A percentile compares a stretch with the other conserved stretches of the same genome.
Evolutionary conservation across 768 basidiomycete species (phyloP).

Genomic region (Mycena kentingensis): DNA sequence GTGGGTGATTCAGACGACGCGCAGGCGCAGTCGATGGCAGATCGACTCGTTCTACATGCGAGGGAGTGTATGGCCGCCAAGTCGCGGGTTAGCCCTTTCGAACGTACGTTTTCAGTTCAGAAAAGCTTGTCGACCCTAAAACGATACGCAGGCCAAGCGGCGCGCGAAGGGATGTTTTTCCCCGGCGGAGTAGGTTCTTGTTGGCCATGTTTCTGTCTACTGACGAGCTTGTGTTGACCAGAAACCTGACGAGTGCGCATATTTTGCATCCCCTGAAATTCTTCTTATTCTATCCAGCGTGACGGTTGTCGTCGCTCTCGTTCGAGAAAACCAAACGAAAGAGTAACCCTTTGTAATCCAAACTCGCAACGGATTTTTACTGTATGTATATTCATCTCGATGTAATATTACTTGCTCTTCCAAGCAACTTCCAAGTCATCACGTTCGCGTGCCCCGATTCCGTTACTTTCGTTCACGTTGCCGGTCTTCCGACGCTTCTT

Average conservation of each 20-base stretch:
- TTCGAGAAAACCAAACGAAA: conserved; percentile 9
- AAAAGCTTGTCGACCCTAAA: not conserved
- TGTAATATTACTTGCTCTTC: no score
- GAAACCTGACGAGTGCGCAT: conserved; percentile 23
- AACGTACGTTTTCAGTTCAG: conserved; percentile 35
- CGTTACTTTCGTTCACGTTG: no score
- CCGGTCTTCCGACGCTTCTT: no score
- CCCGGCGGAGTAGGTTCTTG: conserved; percentile 17
- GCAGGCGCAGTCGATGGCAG: conserved; percentile 55
- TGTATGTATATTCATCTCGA: not conserved
- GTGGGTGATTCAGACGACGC: conserved; percentile 15
- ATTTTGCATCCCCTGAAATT: not conserved
- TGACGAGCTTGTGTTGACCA: not conserved
- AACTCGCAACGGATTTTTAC: no score
- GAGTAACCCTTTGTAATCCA: not conserved
- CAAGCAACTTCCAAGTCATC: no score
- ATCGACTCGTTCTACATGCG: conserved; percentile 55
- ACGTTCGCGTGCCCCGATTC: no score
- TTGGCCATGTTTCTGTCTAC: not conserved
- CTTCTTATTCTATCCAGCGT: conserved; percentile 6
- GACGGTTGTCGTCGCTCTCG: conserved; percentile 18
- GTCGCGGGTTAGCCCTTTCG: conserved; percentile 51
- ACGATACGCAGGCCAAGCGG: conserved; percentile 10
- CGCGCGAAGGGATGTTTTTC: conserved; percentile 22
- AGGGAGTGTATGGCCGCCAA: conserved; percentile 50